Evolutionary conservation across 306 rosid genomes (phyloP).

Genomic region (Oxytropis ochrocephala): DNA sequence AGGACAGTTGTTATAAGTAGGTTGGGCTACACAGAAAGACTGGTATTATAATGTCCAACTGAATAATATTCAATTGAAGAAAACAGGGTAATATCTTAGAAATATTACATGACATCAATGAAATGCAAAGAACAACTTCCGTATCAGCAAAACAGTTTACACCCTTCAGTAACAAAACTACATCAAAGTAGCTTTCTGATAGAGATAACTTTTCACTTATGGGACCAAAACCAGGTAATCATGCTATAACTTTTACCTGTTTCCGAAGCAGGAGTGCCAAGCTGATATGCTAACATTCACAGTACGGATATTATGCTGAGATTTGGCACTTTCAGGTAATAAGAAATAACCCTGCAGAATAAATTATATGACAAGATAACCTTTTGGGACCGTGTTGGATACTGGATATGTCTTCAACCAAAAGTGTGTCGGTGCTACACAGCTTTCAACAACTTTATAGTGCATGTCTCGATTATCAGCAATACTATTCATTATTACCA

Average conservation of each 20-base stretch:
- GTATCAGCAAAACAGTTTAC: constrained; percentile 9
- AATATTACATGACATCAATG: not conserved
- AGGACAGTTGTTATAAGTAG: too few species aligned
- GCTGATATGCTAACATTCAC: constrained; percentile 91
- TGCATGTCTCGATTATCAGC: not conserved
- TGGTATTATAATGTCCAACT: too few species aligned
- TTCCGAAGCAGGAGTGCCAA: constrained; percentile 93
- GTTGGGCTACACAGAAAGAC: too few species aligned
- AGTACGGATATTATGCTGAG: constrained; percentile 76
- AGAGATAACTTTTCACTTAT: constrained; percentile 1
- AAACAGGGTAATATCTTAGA: not conserved
- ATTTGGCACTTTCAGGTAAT: constrained; percentile 87
- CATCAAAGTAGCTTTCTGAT: not conserved
- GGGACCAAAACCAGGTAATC: constrained; percentile 5
- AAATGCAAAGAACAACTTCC: constrained; percentile 15
- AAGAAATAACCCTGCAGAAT: constrained; percentile 78
- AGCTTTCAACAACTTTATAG: not conserved
- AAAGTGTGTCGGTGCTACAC: too few species aligned
- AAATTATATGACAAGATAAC: constrained; percentile 7
- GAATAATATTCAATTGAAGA: constrained; percentile 7
- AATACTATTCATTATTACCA: not conserved
- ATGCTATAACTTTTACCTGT: constrained; percentile 47
- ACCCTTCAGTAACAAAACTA: not conserved
- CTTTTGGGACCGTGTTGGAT: too few species aligned
- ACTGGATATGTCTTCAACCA: too few species aligned